phyloP scores from a whole-genome alignment of 2,329 filamentous ascomycete species.

The Aureobasidium pullulans region DNA sequence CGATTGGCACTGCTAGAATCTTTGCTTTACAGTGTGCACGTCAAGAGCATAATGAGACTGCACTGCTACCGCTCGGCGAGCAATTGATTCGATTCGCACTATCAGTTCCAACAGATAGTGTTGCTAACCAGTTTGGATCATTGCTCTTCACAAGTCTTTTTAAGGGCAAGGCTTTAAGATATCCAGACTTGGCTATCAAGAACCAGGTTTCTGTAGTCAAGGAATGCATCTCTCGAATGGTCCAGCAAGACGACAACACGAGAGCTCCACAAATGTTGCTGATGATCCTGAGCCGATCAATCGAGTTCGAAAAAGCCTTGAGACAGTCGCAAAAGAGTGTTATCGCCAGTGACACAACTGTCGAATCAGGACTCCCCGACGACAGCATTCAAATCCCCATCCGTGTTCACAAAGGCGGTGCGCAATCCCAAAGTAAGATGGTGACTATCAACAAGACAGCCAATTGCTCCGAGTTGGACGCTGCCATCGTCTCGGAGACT shows the following conservation, averaged over 20 bases:
- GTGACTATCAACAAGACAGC: slow-evolving; percentile 1
- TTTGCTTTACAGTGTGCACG: neutral
- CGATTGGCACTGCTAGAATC: slow-evolving; percentile 24
- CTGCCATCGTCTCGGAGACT: neutral
- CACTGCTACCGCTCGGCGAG: neutral
- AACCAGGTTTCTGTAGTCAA: slow-evolving; percentile 53
- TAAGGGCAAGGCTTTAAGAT: neutral
- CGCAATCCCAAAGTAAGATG: neutral
- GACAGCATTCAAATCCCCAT: slow-evolving; percentile 7
- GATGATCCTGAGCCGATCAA: neutral
- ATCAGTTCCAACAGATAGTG: neutral
- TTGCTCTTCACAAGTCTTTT: neutral
- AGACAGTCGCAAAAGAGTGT: too few relatives aligned
- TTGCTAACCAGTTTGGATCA: neutral
- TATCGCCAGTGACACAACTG: neutral
- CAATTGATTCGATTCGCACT: neutral
- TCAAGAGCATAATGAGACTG: neutral
- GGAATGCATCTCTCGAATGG: slow-evolving; percentile 59
- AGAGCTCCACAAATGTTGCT: neutral
- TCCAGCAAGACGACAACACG: neutral
- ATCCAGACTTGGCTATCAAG: neutral
- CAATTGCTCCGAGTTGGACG: slow-evolving; percentile 3
- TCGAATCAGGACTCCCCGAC: too few relatives aligned
- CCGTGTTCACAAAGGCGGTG: neutral
- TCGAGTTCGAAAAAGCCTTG: neutral